Evolutionary conservation across 2,329 filamentous ascomycete genomes (phyloP).

Genomic region (Coniochaeta hoffmannii): DNA sequence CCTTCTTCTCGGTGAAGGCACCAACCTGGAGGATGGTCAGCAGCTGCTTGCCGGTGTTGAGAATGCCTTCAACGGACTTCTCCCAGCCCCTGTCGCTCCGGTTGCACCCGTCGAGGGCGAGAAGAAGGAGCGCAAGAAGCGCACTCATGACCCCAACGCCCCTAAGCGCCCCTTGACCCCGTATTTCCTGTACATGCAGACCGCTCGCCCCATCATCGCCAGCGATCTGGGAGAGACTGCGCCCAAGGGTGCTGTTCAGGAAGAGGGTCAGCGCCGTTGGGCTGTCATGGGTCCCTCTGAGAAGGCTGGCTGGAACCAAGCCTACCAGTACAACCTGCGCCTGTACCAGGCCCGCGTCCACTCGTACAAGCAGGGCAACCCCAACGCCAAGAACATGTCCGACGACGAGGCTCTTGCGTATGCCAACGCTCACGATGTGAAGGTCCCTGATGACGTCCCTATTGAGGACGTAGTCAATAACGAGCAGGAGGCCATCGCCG

Average conservation of each 20-base stretch:
- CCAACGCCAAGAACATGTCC: constrained; percentile 50
- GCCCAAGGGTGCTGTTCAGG: constrained; percentile 79
- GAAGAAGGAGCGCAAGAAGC: constrained; percentile 88
- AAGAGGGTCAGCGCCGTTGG: constrained; percentile 84
- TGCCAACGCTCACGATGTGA: constrained; percentile 49
- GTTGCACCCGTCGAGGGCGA: constrained; percentile 43
- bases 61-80: constrained; percentile 36
- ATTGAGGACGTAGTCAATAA: constrained; percentile 33
- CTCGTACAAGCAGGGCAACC: constrained; percentile 56
- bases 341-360: constrained; percentile 59
- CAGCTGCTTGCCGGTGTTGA: constrained; percentile 44
- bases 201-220: constrained; percentile 75
- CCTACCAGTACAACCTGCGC: constrained; percentile 60
- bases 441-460: constrained; percentile 42
- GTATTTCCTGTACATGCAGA: constrained; percentile 92
- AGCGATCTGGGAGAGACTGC: constrained; percentile 66
- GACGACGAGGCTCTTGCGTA: constrained; percentile 54
- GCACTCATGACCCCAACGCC: constrained; percentile 81
- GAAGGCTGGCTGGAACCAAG: constrained; percentile 63
- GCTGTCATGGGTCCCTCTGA: constrained; percentile 65
- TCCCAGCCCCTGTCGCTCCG: constrained; percentile 30
- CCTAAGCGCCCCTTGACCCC: constrained; percentile 91
- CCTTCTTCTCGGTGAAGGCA: constrained; percentile 64
- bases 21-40: constrained; percentile 37
- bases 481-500: constrained; percentile 50